Percentiles rank a stretch among this genome's conserved stretches.
Conservation (phyloP, 768 basidiomycete genomes). For the Hypholoma fasciculare region DNA sequence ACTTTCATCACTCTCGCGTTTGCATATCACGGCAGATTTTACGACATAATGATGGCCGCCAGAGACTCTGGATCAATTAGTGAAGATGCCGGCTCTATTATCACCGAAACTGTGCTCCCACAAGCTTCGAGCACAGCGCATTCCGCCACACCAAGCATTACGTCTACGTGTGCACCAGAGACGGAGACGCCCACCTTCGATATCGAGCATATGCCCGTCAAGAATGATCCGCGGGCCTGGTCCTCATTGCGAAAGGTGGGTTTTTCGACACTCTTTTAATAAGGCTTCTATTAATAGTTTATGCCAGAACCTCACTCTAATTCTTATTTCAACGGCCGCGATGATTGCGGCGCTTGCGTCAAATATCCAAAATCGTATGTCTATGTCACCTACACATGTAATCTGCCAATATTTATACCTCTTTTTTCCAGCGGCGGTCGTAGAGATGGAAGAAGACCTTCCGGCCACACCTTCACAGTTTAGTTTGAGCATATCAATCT, state of each 20-base stretch:
- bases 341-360: slow-evolving; percentile 58
- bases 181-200: slow-evolving; percentile 24
- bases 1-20: too few species aligned
- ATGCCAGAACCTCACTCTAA: slow-evolving; percentile 38
- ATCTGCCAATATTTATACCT: not conserved
- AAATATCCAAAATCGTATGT: slow-evolving; percentile 67
- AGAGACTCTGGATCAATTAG: slow-evolving; percentile 5
- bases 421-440: slow-evolving; percentile 53
- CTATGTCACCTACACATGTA: not conserved
- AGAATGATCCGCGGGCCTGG: slow-evolving; percentile 66
- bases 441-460: slow-evolving; percentile 57
- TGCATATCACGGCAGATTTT: not conserved
- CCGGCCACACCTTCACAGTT: slow-evolving; percentile 62
- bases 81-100: slow-evolving; percentile 3
- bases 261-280: slow-evolving; percentile 2
- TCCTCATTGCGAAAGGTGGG: slow-evolving; percentile 53
- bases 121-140: slow-evolving; percentile 8
- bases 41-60: slow-evolving; percentile 12
- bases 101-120: slow-evolving; percentile 10
- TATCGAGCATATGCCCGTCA: slow-evolving; percentile 54
- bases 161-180: slow-evolving; percentile 12
- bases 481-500: slow-evolving; percentile 68
- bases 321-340: slow-evolving; percentile 49
- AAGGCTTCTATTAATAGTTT: slow-evolving; percentile 14
- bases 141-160: slow-evolving; percentile 12